Percentiles rank a stretch among this genome's conserved stretches.
These are phyloP conservation scores for Penicillium sp. DNA, from an alignment of 2,329 filamentous ascomycete genomes.

Conservation along the genomic window DNA sequence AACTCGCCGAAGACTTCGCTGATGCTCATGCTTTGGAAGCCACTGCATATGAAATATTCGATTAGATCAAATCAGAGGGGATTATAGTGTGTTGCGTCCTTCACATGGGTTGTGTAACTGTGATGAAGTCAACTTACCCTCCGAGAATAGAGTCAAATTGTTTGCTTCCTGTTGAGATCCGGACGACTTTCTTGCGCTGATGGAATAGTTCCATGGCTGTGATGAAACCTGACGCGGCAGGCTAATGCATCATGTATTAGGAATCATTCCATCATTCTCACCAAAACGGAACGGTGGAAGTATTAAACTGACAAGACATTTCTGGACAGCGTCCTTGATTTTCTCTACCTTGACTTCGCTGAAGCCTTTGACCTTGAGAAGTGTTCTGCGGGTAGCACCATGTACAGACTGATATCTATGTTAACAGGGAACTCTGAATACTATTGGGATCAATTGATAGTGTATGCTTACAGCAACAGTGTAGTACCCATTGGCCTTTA, in stretches of 20 bases:
- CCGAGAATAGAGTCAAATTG: conserved; percentile 64
- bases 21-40: conserved; percentile 70
- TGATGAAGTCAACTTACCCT: conserved; percentile 47
- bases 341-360: conserved; percentile 71
- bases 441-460: background rate
- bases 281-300: background rate
- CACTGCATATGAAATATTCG: conserved; percentile 41
- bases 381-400: conserved; percentile 57
- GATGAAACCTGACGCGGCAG: conserved; percentile 60
- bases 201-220: conserved; percentile 65
- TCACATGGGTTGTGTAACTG: background rate
- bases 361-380: conserved; percentile 68
- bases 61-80: background rate
- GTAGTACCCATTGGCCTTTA: conserved; percentile 62
- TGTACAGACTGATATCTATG: conserved; percentile 54
- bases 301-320: conserved; percentile 52
- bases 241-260: conserved; percentile 39
- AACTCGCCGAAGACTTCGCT: conserved; percentile 53
- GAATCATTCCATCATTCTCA: background rate
- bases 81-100: background rate
- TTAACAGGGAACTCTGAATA: background rate
- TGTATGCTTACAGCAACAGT: conserved; percentile 58
- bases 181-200: conserved; percentile 62
- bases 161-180: conserved; percentile 69
- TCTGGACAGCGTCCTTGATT: conserved; percentile 65